These are phyloP conservation scores for Bothia castanella DNA, from an alignment of 1,284 basidiomycete species.

Conservation along the genomic window DNA sequence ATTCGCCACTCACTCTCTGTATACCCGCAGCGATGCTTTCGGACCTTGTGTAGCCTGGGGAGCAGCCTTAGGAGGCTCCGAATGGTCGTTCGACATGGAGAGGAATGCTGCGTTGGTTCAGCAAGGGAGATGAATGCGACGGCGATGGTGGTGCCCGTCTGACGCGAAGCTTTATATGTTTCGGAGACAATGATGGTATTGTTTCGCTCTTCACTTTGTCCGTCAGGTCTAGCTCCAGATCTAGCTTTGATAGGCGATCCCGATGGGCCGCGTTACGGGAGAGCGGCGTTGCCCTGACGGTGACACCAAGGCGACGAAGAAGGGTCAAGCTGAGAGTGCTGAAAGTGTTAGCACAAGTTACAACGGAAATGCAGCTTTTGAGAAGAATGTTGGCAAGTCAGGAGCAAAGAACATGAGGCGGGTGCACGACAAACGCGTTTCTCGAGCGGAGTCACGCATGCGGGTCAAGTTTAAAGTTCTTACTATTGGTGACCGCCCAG, in stretches of 20 bases:
- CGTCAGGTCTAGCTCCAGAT: too few relatives aligned
- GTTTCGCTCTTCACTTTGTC: too few relatives aligned
- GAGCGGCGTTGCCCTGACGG: slow-evolving; percentile 10
- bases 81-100: slow-evolving; percentile 12
- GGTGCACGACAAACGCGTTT: slow-evolving; percentile 16
- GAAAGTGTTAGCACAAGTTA: too few relatives aligned
- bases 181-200: slow-evolving; percentile 4
- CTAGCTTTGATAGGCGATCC: too few relatives aligned
- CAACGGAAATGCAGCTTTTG: too few relatives aligned
- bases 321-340: too few relatives aligned
- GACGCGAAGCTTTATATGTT: slow-evolving; percentile 5
- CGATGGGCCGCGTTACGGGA: slow-evolving; percentile 9
- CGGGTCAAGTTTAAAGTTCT: too few relatives aligned
- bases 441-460: background rate
- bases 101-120: background rate
- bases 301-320: background rate
- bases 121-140: background rate
- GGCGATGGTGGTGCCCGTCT: background rate
- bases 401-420: slow-evolving; percentile 13
- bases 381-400: too few relatives aligned
- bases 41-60: slow-evolving; percentile 1
- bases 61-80: background rate
- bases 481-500: too few relatives aligned
- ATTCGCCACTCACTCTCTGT: slow-evolving; percentile 14
- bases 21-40: background rate